Evolutionary conservation across 2,329 filamentous ascomycete species (phyloP), one percentile per base, ranked within the genome.

Genomic region (Aspergillus sp.): DNA sequence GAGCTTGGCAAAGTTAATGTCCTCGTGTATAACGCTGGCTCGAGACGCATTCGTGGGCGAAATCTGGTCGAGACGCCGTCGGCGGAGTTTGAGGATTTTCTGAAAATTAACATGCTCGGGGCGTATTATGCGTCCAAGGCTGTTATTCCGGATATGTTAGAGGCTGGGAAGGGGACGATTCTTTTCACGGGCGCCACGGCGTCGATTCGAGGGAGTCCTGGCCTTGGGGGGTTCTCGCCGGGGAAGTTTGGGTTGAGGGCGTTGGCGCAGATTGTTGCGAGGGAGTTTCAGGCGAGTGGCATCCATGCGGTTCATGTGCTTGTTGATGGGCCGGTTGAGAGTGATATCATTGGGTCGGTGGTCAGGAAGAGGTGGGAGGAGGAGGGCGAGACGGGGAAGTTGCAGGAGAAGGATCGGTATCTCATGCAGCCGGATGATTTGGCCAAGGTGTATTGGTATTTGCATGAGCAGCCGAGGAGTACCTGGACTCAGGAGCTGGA

Each of bases 401-500:
- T 64, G 24, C 4, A 47, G 14, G 60, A 64, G 45, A 63, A 59
- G 52, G 60, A 64, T 22, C 24, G 56, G 22, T 64, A 64, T 63
- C 12, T 64, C 16, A 64, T 64, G 62, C 62, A 64, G 58, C 62
- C 62, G 18, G 39, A 22, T 5, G 60, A 64, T 52, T 51, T 64
- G 57, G 62, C 62, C 26, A 50, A 47, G 55, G 36, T 64, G 18
- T 64, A 60, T 51, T 64, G 62, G 62, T 64, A 50, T 36, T n/a
- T 64, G 51, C 60, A 64, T 55, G 58, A 46, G 2, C 62, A 64
- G 45, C 62, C 62, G 5, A 39, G 60, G 42, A 64, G 62, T 52
- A 64, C 62, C 11, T 64, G 62, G 62, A 64, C 62, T 52, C 62
- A 64, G 55, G 62, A 64, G 60, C 46, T 62, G 62, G 62, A 64